Percentiles rank a stretch among this genome's conserved stretches.
Conservation (phyloP, 768 basidiomycete species). For the Mycena chlorophos region DNA sequence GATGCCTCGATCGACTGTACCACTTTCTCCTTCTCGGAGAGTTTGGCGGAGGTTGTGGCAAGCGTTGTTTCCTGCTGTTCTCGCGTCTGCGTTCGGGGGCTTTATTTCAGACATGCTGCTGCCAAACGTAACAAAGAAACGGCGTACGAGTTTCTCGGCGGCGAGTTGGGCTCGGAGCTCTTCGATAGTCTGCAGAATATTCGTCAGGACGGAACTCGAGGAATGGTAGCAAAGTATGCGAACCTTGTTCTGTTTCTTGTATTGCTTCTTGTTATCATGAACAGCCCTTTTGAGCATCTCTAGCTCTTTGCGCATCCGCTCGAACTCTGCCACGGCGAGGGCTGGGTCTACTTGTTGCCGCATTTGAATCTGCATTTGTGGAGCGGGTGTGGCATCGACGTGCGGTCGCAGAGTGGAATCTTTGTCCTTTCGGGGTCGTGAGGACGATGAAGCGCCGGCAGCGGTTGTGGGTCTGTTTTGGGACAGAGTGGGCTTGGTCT, state of each 20-base stretch:
- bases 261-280: slow-evolving; percentile 47
- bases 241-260: slow-evolving; percentile 62
- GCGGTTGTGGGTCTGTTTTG: slow-evolving; percentile 4
- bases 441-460: slow-evolving; percentile 1
- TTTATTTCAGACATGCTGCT: slow-evolving; percentile 1
- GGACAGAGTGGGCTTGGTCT: slow-evolving; percentile 5
- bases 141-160: slow-evolving; percentile 38
- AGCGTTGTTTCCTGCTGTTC: slow-evolving; percentile 49
- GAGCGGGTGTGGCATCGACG: not conserved
- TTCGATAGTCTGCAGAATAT: slow-evolving; percentile 46
- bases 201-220: slow-evolving; percentile 7
- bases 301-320: slow-evolving; percentile 57
- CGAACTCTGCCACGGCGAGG: slow-evolving; percentile 48
- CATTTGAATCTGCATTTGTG: not conserved
- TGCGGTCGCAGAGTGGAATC: not conserved
- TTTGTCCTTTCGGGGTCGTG: slow-evolving; percentile 11
- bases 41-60: slow-evolving; percentile 44
- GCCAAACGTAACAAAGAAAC: not conserved
- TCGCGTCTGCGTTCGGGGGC: slow-evolving; percentile 36
- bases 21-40: slow-evolving; percentile 59
- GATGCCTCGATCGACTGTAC: slow-evolving; percentile 57
- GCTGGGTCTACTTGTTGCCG: slow-evolving; percentile 8
- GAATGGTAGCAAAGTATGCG: slow-evolving; percentile 5
- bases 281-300: slow-evolving; percentile 53
- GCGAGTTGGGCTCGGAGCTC: slow-evolving; percentile 49